Evolutionary conservation across 345 rosid genomes (phyloP).

Genomic region (Triadica sebifera): DNA sequence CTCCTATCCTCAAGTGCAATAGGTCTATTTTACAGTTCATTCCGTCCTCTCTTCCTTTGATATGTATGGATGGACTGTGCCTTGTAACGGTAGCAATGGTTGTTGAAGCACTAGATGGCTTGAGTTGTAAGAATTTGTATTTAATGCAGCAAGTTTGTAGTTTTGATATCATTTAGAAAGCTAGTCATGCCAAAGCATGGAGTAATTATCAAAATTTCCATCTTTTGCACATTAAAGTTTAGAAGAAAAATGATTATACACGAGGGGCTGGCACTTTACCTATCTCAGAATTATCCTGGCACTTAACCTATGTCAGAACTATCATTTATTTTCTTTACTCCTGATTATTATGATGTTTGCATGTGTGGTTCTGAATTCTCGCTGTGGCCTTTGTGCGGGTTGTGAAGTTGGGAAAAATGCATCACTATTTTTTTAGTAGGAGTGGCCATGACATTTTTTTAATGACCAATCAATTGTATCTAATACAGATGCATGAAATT

Average conservation of each 20-base stretch:
- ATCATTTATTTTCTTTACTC: not conserved
- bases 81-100: not conserved
- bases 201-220: not conserved
- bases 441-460: not conserved
- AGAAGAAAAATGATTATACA: not conserved
- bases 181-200: not conserved
- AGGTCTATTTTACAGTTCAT: not conserved
- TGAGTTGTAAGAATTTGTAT: not conserved
- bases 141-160: not conserved
- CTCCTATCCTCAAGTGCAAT: not conserved
- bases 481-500: too few species aligned
- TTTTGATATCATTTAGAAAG: not conserved
- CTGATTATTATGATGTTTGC: not conserved
- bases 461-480: not conserved
- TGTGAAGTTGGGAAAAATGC: not conserved
- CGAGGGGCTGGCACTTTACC: not conserved
- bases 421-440: not conserved
- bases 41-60: not conserved
- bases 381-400: not conserved
- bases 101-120: not conserved
- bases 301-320: not conserved
- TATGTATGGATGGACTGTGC: not conserved
- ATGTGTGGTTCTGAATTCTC: not conserved
- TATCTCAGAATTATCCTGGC: not conserved
- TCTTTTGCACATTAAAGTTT: not conserved